Evolutionary conservation across 1,284 basidiomycete genomes (phyloP).

Genomic region (Stygiomarasmius scandens): DNA sequence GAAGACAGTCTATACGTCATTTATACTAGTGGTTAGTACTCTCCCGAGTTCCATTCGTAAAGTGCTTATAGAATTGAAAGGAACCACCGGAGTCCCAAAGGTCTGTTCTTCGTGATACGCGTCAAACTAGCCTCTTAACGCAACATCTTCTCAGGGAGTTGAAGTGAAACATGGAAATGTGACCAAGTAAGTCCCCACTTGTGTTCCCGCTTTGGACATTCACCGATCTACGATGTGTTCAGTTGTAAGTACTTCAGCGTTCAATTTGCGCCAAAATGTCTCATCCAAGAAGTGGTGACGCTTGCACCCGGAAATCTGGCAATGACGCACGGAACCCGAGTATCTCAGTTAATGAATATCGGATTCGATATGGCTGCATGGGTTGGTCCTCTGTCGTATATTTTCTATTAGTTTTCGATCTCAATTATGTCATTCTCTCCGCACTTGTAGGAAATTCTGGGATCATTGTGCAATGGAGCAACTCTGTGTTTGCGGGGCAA

Average conservation of each 20-base stretch:
- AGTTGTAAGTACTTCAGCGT: not conserved
- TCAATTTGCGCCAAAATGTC: constrained; percentile 10
- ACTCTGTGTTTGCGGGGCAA: constrained; percentile 59
- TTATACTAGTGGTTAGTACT: constrained; percentile 55
- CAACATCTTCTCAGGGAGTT: constrained; percentile 37
- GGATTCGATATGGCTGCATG: constrained; percentile 68
- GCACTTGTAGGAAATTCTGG: constrained; percentile 55
- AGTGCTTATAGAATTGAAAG: constrained; percentile 28
- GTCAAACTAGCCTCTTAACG: too few species aligned
- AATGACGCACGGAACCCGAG: constrained; percentile 54
- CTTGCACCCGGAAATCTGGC: constrained; percentile 56
- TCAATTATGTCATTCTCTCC: not conserved
- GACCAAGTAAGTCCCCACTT: constrained; percentile 47
- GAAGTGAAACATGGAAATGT: constrained; percentile 60
- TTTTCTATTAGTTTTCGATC: not conserved
- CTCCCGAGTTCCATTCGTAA: not conserved
- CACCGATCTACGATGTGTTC: not conserved
- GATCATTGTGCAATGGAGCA: constrained; percentile 56
- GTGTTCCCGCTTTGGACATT: not conserved
- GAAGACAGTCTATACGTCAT: constrained; percentile 59
- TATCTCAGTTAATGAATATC: constrained; percentile 62
- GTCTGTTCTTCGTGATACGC: too few species aligned
- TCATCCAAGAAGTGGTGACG: constrained; percentile 47
- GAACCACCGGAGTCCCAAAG: constrained; percentile 60
- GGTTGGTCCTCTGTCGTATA: constrained; percentile 32